Percentiles rank a stretch among this genome's conserved stretches.
Evolutionary conservation across 1,139 yeast species (phyloP).

Genomic region (Scheffersomyces cryptocercus): DNA sequence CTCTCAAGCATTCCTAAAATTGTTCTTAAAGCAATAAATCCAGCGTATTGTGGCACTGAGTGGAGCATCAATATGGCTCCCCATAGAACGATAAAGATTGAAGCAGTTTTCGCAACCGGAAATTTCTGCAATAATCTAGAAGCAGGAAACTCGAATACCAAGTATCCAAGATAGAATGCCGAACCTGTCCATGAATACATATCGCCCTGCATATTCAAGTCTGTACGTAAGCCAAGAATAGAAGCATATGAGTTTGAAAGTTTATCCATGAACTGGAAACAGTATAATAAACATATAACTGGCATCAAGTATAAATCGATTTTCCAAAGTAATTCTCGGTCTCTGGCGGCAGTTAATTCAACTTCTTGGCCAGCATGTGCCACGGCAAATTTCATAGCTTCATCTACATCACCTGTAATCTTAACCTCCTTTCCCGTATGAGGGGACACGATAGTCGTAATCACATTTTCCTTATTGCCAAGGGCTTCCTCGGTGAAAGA

Average conservation of each 20-base stretch:
- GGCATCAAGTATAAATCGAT: slow-evolving; percentile 58
- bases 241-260: slow-evolving; percentile 59
- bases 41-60: slow-evolving; percentile 39
- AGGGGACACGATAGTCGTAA: slow-evolving; percentile 30
- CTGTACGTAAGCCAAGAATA: slow-evolving; percentile 55
- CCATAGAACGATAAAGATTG: slow-evolving; percentile 45
- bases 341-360: slow-evolving; percentile 1
- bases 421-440: slow-evolving; percentile 25
- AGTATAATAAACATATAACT: slow-evolving; percentile 53
- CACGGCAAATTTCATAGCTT: slow-evolving; percentile 31
- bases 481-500: slow-evolving; percentile 28
- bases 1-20: slow-evolving; percentile 59
- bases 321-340: slow-evolving; percentile 30
- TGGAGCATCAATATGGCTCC: slow-evolving; percentile 45
- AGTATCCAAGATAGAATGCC: slow-evolving; percentile 55
- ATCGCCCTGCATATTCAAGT: slow-evolving; percentile 49
- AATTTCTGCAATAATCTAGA: slow-evolving; percentile 41
- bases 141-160: slow-evolving; percentile 49
- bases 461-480: slow-evolving; percentile 18
- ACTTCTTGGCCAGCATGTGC: slow-evolving; percentile 6
- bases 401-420: slow-evolving; percentile 36
- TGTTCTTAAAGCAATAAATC: slow-evolving; percentile 44
- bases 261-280: slow-evolving; percentile 69
- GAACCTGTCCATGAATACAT: slow-evolving; percentile 60
- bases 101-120: slow-evolving; percentile 41